phyloP scores from a whole-genome alignment of 352 stramenopile genomes.

The Phytophthora fragariaefolia region DNA sequence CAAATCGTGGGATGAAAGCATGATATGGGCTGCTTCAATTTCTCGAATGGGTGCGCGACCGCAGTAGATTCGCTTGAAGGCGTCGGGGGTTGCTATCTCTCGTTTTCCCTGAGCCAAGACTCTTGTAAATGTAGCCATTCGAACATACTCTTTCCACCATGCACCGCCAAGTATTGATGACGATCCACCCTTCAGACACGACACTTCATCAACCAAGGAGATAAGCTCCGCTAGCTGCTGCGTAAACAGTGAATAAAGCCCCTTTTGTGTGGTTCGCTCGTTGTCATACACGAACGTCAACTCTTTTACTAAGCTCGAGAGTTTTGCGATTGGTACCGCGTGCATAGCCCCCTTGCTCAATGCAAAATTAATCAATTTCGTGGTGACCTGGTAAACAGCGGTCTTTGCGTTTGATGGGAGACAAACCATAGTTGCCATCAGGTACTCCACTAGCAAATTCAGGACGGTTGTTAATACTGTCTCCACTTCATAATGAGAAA shows the following conservation, averaged over 20 bases:
- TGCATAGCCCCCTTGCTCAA: conserved; percentile 58
- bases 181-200: conserved; percentile 53
- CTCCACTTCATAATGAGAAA: conserved; percentile 70
- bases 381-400: conserved; percentile 58
- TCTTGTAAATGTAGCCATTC: conserved; percentile 67
- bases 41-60: conserved; percentile 67
- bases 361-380: conserved; percentile 74
- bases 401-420: conserved; percentile 56
- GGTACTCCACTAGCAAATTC: conserved; percentile 58
- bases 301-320: conserved; percentile 59
- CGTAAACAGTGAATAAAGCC: conserved; percentile 67
- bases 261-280: conserved; percentile 66
- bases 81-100: conserved; percentile 42
- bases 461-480: conserved; percentile 59
- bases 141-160: conserved; percentile 71
- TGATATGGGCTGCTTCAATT: conserved; percentile 46
- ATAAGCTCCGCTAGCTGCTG: conserved; percentile 74
- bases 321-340: conserved; percentile 63
- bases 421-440: conserved; percentile 38
- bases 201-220: conserved; percentile 68
- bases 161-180: conserved; percentile 46
- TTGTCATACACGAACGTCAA: conserved; percentile 70
- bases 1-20: conserved; percentile 43
- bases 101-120: conserved; percentile 50
- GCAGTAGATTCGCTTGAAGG: conserved; percentile 59